Percentiles rank a stretch among this genome's conserved stretches.
Conservation (phyloP, 2,329 filamentous ascomycete species). For the Ambrosiella cleistominuta region DNA sequence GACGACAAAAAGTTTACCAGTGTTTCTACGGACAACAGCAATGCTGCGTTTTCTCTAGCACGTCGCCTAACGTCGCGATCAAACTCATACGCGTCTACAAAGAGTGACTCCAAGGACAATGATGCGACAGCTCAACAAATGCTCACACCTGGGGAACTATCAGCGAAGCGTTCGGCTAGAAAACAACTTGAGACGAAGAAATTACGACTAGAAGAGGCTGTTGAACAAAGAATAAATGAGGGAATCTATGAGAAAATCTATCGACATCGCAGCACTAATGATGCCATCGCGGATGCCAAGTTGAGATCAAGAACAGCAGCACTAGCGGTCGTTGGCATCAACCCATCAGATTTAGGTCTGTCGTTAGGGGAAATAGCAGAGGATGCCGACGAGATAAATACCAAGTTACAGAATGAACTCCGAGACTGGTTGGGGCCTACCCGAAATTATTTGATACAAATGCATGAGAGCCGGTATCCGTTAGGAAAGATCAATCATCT, state of each 20-base stretch:
- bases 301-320: conserved; percentile 86
- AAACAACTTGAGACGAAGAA: conserved; percentile 64
- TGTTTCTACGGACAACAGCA: conserved; percentile 18
- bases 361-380: conserved; percentile 39
- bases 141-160: conserved; percentile 74
- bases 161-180: conserved; percentile 60
- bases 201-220: conserved; percentile 66
- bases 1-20: conserved; percentile 30
- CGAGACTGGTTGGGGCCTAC: conserved; percentile 55
- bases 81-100: conserved; percentile 32
- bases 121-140: conserved; percentile 50
- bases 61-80: conserved; percentile 37
- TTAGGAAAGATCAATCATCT: conserved; percentile 80
- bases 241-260: conserved; percentile 77
- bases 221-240: conserved; percentile 73
- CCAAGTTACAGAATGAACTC: conserved; percentile 49
- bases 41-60: conserved; percentile 29
- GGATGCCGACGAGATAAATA: conserved; percentile 24
- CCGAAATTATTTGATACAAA: conserved; percentile 48
- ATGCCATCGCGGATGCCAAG: conserved; percentile 89
- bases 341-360: conserved; percentile 66
- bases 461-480: conserved; percentile 77
- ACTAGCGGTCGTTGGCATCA: conserved; percentile 77
- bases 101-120: conserved; percentile 21
- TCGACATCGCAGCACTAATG: conserved; percentile 76